Evolutionary conservation across 352 stramenopile genomes (phyloP).

Genomic region (Phytophthora pini): DNA sequence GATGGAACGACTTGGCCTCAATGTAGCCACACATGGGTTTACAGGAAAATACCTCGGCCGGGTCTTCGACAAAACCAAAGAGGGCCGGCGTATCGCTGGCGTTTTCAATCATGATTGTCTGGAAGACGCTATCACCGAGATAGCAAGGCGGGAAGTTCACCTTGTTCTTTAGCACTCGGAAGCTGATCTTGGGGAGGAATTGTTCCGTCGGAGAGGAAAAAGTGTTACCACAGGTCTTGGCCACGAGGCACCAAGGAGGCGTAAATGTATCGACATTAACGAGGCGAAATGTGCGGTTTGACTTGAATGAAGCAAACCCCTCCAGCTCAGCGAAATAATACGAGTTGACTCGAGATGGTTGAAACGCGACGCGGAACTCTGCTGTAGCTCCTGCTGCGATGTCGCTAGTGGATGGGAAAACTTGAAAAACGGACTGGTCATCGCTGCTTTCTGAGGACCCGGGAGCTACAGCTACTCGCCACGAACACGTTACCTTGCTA

Average conservation of each 20-base stretch:
- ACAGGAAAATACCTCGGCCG: conserved; percentile 67
- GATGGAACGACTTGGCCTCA: conserved; percentile 75
- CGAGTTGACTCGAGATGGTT: conserved; percentile 71
- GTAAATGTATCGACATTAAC: conserved; percentile 93
- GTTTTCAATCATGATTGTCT: conserved; percentile 91
- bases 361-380: conserved; percentile 89
- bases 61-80: conserved; percentile 84
- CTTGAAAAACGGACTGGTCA: conserved; percentile 56
- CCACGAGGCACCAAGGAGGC: conserved; percentile 88
- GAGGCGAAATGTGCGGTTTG: conserved; percentile 93
- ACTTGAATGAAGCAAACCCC: conserved; percentile 91
- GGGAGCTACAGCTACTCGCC: conserved; percentile 59
- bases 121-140: conserved; percentile 89
- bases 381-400: conserved; percentile 75
- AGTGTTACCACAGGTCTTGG: conserved; percentile 87
- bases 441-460: conserved; percentile 8
- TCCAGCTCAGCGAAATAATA: conserved; percentile 94
- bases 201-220: conserved; percentile 85
- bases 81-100: conserved; percentile 87
- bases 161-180: conserved; percentile 52
- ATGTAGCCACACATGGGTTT: conserved; percentile 78
- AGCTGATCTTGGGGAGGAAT: conserved; percentile 90
- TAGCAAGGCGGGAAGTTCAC: conserved; percentile 90
- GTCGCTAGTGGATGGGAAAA: conserved; percentile 78
- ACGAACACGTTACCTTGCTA: conserved; percentile 85